Evolutionary conservation across 768 basidiomycete genomes (phyloP).

Genomic region (Boletus rex-veris): DNA sequence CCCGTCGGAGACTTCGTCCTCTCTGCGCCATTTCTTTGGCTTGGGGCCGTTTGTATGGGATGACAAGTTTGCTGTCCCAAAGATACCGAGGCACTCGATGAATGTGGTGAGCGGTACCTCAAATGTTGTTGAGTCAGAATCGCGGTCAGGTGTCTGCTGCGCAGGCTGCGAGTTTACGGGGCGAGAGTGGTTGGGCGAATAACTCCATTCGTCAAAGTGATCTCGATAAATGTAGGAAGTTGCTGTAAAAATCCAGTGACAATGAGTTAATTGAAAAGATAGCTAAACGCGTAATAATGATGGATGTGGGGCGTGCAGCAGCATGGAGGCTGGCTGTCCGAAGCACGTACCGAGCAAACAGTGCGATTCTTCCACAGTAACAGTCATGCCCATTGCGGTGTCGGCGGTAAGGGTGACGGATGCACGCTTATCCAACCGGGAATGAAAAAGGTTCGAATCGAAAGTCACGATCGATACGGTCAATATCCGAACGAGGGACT

Average conservation of each 20-base stretch:
- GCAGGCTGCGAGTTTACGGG: constrained; percentile 21
- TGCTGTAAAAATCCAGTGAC: constrained; percentile 41
- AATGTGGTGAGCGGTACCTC: constrained; percentile 82
- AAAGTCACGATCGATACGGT: not conserved
- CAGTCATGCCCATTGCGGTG: constrained; percentile 70
- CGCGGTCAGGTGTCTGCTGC: constrained; percentile 11
- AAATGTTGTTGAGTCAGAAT: constrained; percentile 44
- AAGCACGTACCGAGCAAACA: constrained; percentile 64
- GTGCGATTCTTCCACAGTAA: constrained; percentile 83
- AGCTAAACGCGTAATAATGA: not conserved
- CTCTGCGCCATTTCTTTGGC: constrained; percentile 47
- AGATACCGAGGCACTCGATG: constrained; percentile 90
- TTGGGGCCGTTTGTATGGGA: constrained; percentile 31
- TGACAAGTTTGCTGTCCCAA: constrained; percentile 66
- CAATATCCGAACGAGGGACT: constrained; percentile 25
- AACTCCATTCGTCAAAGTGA: constrained; percentile 79
- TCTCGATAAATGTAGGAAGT: constrained; percentile 77
- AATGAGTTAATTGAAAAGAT: not conserved
- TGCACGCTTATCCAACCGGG: constrained; percentile 52
- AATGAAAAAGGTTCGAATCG: constrained; percentile 8
- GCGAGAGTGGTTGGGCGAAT: constrained; percentile 42
- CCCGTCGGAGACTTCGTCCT: constrained; percentile 46
- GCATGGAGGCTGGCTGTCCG: constrained; percentile 3
- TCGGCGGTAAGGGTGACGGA: constrained; percentile 62
- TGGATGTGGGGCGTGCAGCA: not conserved